Evolutionary conservation across 345 rosid species (phyloP), one percentile per base, ranked within the genome.

Genomic region (Durio zibethinus): DNA sequence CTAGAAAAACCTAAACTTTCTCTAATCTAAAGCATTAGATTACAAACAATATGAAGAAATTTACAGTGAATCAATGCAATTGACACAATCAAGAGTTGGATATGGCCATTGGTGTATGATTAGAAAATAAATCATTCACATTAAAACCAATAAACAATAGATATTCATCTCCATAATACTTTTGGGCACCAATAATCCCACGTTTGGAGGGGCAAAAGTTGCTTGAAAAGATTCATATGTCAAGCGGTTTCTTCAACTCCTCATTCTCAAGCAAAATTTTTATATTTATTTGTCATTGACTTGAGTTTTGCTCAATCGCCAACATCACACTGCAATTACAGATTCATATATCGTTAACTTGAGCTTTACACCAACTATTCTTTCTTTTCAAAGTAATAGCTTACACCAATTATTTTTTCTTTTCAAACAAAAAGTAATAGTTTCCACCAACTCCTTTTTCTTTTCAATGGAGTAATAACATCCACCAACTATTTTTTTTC

Each of bases 211-310:
- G n/a, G n/a, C n/a, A n/a, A 62, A 50, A 69, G 82, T 69, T 63
- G 76, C 78, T 82, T 87, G 76, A 85, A 68, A 69, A 78, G 18
- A 80, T 75, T 85, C 90, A 85, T 85, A 7, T 56, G 5, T 25
- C n/a, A 43, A 60, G 20, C 12, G 14, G 38, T 18, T 45, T 60
- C 29, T 74, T 74, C 56, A 60, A 45, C 57, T 57, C 54, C n/a
- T 48, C 74, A 43, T 11, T 66, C 31, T 7, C 15, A 69, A 25
- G 10, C 33, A n/a, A 68, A 45, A 68, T 16, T 1, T 40, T n/a
- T n/a, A n/a, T n/a, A n/a, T n/a, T n/a, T n/a, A n/a, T n/a, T n/a
- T n/a, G n/a, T n/a, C n/a, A n/a, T n/a, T n/a, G n/a, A 42, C 53
- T 68, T 29, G 5, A 31, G 20, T 20, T 71, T 20, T 71, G 45